Evolutionary conservation across 1,284 basidiomycete species (phyloP).

Genomic region (Ceratobasidium theobromae): DNA sequence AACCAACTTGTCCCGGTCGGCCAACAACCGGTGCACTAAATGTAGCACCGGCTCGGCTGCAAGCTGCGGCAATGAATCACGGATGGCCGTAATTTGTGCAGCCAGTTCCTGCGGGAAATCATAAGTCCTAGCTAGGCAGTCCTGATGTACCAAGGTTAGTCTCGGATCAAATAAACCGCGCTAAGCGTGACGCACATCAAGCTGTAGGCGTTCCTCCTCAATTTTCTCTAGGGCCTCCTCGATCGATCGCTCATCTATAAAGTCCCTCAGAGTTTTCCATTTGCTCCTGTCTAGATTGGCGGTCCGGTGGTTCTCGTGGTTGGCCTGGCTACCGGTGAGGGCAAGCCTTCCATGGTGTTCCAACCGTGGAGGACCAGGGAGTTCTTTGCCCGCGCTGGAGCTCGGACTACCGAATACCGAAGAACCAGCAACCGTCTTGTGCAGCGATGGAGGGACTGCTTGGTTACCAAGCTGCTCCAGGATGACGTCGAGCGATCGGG

Average conservation of each 20-base stretch:
- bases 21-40: slow-evolving; percentile 52
- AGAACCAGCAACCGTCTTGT: slow-evolving; percentile 62
- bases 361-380: slow-evolving; percentile 36
- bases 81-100: slow-evolving; percentile 56
- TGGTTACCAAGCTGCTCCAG: slow-evolving; percentile 70
- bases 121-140: slow-evolving; percentile 43
- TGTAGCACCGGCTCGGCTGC: slow-evolving; percentile 36
- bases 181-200: slow-evolving; percentile 61
- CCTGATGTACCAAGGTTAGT: neutral
- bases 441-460: slow-evolving; percentile 71
- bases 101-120: slow-evolving; percentile 61
- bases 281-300: slow-evolving; percentile 51
- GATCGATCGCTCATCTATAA: slow-evolving; percentile 75
- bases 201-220: slow-evolving; percentile 61
- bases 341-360: slow-evolving; percentile 34
- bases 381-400: slow-evolving; percentile 48
- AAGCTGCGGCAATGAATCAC: slow-evolving; percentile 50
- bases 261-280: slow-evolving; percentile 80
- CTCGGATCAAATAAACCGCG: neutral
- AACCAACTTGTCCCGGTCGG: slow-evolving; percentile 57
- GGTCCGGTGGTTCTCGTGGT: slow-evolving; percentile 9
- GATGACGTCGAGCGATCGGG: slow-evolving; percentile 61
- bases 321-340: neutral
- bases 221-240: slow-evolving; percentile 70
- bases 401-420: slow-evolving; percentile 74